These are phyloP conservation scores for Bipolaris oryzae DNA, from an alignment of 2,329 filamentous ascomycete species.

Conservation along the genomic window DNA sequence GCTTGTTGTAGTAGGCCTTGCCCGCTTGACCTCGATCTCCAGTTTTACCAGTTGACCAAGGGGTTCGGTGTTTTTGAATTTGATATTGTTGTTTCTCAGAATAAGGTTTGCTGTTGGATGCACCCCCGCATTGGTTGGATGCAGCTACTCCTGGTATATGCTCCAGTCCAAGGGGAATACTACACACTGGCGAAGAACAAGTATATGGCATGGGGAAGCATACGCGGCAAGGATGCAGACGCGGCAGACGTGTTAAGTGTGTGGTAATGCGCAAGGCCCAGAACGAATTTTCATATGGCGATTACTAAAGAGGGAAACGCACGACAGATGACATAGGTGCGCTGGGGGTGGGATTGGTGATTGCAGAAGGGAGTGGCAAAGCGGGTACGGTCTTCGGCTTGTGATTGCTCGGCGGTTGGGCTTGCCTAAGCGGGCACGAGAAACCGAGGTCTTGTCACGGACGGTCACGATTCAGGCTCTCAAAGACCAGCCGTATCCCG, in stretches of 20 bases:
- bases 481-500: constrained; percentile 29
- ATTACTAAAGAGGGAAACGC: neutral
- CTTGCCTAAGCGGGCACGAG: constrained; percentile 29
- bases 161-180: constrained; percentile 5
- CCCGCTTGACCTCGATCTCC: constrained; percentile 1
- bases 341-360: neutral
- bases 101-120: constrained; percentile 61
- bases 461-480: constrained; percentile 22
- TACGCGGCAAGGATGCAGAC: neutral
- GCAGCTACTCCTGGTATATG: constrained; percentile 67
- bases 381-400: constrained; percentile 10
- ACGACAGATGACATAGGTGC: constrained; percentile 2
- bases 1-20: neutral
- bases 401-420: constrained; percentile 20
- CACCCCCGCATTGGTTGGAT: constrained; percentile 79
- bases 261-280: neutral
- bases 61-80: no score
- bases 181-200: neutral
- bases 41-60: neutral
- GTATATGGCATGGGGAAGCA: neutral
- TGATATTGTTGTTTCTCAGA: constrained; percentile 11
- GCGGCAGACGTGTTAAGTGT: neutral
- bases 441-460: constrained; percentile 27
- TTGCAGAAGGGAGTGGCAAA: constrained; percentile 3
- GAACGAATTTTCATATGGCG: neutral